Evolutionary conservation across 2,329 filamentous ascomycete species (phyloP).

Genomic region (Phyllosticta paracitricarpa): DNA sequence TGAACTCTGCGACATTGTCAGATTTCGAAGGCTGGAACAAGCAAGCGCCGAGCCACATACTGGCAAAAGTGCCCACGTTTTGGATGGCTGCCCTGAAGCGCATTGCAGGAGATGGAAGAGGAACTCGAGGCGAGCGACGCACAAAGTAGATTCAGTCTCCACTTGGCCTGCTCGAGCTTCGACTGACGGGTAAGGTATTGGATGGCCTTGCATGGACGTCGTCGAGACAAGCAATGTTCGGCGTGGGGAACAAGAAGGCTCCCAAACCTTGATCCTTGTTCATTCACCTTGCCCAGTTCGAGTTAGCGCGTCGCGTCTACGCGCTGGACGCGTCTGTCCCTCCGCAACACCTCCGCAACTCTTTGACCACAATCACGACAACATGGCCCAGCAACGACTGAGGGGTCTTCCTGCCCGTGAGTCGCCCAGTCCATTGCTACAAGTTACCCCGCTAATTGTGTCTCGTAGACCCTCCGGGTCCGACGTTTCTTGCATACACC

Average conservation of each 20-base stretch:
- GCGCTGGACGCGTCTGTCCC: not conserved
- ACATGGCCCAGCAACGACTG: conserved; percentile 17
- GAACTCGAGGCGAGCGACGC: not conserved
- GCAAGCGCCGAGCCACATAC: conserved; percentile 26
- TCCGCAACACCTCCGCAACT: not conserved
- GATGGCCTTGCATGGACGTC: not conserved
- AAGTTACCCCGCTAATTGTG: not conserved
- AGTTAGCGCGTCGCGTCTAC: not conserved
- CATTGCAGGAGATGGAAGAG: conserved; percentile 25
- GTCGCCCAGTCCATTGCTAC: not conserved
- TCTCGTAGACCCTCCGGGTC: conserved; percentile 63
- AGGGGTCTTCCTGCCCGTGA: conserved; percentile 25
- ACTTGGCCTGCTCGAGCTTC: not conserved
- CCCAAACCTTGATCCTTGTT: not conserved
- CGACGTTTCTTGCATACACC: conserved; percentile 81
- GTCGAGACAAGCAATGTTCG: not conserved
- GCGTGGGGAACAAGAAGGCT: not conserved
- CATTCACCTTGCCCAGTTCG: not conserved
- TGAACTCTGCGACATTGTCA: conserved; percentile 40
- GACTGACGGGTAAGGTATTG: not conserved
- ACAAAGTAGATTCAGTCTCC: not conserved
- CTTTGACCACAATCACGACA: not conserved
- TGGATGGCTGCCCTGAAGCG: conserved; percentile 44
- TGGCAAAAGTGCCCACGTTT: conserved; percentile 43
- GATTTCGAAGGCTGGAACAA: not conserved